Conservation (phyloP, 1,284 basidiomycete genomes). For the Irpex sp. region DNA sequence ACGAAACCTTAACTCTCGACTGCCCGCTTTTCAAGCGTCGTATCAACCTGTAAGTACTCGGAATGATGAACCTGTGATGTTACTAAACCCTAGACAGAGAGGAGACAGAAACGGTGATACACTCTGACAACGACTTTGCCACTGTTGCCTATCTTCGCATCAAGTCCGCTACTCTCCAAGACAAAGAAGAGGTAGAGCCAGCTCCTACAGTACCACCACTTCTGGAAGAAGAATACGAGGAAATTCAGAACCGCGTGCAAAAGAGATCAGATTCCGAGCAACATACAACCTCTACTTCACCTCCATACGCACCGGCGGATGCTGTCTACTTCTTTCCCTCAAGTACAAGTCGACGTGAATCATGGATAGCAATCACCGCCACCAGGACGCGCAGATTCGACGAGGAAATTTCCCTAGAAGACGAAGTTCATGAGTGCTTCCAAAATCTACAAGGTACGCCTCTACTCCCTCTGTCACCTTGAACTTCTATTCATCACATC, state of each 20-base stretch:
- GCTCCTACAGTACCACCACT: constrained; percentile 41
- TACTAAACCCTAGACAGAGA: constrained; percentile 33
- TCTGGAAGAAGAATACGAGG: constrained; percentile 39
- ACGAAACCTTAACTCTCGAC: no score
- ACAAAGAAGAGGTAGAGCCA: constrained; percentile 35
- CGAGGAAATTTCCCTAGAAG: constrained; percentile 38
- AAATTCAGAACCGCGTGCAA: constrained; percentile 20
- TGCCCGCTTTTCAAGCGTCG: constrained; percentile 81
- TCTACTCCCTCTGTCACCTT: not conserved
- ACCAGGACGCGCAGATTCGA: not conserved
- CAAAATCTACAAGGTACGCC: constrained; percentile 45
- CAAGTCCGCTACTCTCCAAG: constrained; percentile 55
- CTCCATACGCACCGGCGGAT: not conserved
- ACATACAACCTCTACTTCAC: not conserved
- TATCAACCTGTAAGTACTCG: constrained; percentile 59
- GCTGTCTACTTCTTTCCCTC: constrained; percentile 3
- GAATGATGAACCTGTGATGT: not conserved
- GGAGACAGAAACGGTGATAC: constrained; percentile 67
- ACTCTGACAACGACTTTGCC: constrained; percentile 71
- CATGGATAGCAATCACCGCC: constrained; percentile 51
- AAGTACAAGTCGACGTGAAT: constrained; percentile 19
- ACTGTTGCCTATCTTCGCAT: constrained; percentile 87
- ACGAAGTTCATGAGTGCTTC: constrained; percentile 65
- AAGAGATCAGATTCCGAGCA: not conserved
- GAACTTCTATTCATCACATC: not conserved